Percentiles rank a stretch among this genome's conserved stretches.
phyloP scores from a whole-genome alignment of 2,329 filamentous ascomycete species.

The Phaeosphaeria sp. region DNA sequence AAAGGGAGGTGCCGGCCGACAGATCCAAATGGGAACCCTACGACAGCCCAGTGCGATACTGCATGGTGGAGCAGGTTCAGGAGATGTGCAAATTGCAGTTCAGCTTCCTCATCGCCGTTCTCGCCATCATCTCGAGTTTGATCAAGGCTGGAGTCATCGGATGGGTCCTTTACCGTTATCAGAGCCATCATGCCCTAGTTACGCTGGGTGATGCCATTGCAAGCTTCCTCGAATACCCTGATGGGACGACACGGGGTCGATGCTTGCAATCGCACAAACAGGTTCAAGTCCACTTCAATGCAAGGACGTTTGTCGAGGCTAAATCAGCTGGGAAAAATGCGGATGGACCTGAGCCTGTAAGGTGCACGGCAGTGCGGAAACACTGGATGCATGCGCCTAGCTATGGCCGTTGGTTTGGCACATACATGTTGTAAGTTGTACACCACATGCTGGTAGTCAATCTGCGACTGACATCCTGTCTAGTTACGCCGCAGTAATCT shows the following conservation, averaged over 20 bases:
- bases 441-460: not conserved
- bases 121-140: slow-evolving; percentile 13
- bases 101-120: slow-evolving; percentile 28
- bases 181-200: slow-evolving; percentile 17
- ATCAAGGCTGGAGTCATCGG: slow-evolving; percentile 15
- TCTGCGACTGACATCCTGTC: not conserved
- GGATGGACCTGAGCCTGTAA: not conserved
- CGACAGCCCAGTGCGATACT: slow-evolving; percentile 17
- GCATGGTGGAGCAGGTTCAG: slow-evolving; percentile 21
- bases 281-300: not conserved
- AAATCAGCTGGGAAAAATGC: not conserved
- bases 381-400: slow-evolving; percentile 2
- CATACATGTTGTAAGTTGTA: slow-evolving; percentile 5
- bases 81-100: slow-evolving; percentile 36
- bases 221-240: slow-evolving; percentile 23
- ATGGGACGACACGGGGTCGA: slow-evolving; percentile 14
- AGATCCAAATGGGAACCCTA: slow-evolving; percentile 16
- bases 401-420: slow-evolving; percentile 3
- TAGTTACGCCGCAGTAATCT: not conserved
- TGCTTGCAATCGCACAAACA: slow-evolving; percentile 10
- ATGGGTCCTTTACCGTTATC: slow-evolving; percentile 14
- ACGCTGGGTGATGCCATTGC: slow-evolving; percentile 30
- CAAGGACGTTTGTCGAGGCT: not conserved
- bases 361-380: not conserved
- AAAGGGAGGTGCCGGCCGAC: slow-evolving; percentile 8